Percentiles rank a stretch among this genome's conserved stretches.
These are phyloP conservation scores for Corchorus capsularis DNA, from an alignment of 345 rosid species.

Conservation along the genomic window DNA sequence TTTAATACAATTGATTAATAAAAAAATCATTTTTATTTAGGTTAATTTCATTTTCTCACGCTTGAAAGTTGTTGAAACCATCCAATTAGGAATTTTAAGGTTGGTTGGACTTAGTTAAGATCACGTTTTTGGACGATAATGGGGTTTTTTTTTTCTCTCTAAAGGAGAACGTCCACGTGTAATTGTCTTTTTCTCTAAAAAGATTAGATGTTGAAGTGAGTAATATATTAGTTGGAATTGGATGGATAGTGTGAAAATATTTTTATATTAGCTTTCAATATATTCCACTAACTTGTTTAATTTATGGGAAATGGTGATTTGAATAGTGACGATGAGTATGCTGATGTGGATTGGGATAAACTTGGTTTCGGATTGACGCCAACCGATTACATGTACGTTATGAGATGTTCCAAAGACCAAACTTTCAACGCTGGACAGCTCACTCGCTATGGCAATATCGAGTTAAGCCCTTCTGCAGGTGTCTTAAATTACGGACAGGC, in stretches of 20 bases:
- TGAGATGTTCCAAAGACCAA: conserved; percentile 52
- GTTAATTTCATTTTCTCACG: too few species aligned
- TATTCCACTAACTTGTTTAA: background rate
- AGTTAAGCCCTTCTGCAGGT: conserved; percentile 78
- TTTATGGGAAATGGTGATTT: conserved; percentile 11
- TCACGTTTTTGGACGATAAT: too few species aligned
- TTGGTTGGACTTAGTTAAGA: too few species aligned
- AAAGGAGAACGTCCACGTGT: background rate
- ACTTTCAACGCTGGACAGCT: conserved; percentile 54
- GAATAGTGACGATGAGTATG: conserved; percentile 54
- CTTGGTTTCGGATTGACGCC: conserved; percentile 71
- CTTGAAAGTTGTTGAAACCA: too few species aligned
- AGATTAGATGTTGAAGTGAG: too few species aligned
- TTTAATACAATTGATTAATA: too few species aligned
- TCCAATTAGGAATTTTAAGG: background rate
- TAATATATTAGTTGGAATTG: background rate
- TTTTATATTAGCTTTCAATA: background rate
- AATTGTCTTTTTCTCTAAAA: background rate
- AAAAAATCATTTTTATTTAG: too few species aligned
- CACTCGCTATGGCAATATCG: conserved; percentile 54
- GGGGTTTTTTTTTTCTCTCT: too few species aligned
- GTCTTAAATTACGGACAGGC: conserved; percentile 94
- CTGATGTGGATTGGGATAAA: conserved; percentile 80
- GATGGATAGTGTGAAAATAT: background rate
- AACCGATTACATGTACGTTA: conserved; percentile 74